Evolutionary conservation across 2,329 filamentous ascomycete genomes (phyloP).

Genomic region (Aspergillus thermomutatus): DNA sequence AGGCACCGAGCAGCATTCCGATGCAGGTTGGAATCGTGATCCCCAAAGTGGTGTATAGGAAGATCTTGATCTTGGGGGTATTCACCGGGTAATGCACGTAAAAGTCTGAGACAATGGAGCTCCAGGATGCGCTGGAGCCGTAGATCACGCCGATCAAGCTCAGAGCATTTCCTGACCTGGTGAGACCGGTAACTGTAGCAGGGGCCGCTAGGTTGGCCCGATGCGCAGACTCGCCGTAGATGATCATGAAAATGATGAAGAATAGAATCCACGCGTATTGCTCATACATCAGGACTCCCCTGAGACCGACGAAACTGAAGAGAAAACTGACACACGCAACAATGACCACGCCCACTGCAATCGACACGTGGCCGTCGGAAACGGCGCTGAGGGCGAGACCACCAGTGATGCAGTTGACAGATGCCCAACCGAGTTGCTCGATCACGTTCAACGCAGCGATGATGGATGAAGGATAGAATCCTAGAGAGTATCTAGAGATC

Average conservation of each 20-base stretch:
- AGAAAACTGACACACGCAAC: conserved; percentile 23
- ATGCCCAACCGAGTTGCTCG: conserved; percentile 23
- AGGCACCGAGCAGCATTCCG: conserved; percentile 47
- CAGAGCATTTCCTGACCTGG: conserved; percentile 40
- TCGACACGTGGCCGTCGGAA: conserved; percentile 26
- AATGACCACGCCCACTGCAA: conserved; percentile 25
- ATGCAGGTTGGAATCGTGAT: conserved; percentile 50
- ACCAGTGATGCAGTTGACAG: conserved; percentile 27
- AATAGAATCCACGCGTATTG: conserved; percentile 30
- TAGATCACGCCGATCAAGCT: conserved; percentile 47
- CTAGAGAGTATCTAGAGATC: conserved; percentile 49
- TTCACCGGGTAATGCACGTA: conserved; percentile 49
- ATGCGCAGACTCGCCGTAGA: conserved; percentile 46
- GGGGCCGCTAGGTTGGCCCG: conserved; percentile 41
- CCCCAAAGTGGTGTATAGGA: conserved; percentile 48
- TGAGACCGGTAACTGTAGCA: conserved; percentile 33
- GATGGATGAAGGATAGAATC: conserved; percentile 51
- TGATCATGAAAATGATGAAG: conserved; percentile 43
- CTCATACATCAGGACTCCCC: conserved; percentile 27
- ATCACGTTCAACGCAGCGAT: conserved; percentile 44
- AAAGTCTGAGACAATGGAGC: conserved; percentile 44
- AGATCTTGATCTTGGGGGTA: conserved; percentile 47
- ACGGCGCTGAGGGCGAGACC: conserved; percentile 28
- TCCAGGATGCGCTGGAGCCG: conserved; percentile 50
- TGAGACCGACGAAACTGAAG: conserved; percentile 27